Base-by-base conservation (phyloP, 148 eudicot genomes). In the Rhododendron vialii region DNA sequence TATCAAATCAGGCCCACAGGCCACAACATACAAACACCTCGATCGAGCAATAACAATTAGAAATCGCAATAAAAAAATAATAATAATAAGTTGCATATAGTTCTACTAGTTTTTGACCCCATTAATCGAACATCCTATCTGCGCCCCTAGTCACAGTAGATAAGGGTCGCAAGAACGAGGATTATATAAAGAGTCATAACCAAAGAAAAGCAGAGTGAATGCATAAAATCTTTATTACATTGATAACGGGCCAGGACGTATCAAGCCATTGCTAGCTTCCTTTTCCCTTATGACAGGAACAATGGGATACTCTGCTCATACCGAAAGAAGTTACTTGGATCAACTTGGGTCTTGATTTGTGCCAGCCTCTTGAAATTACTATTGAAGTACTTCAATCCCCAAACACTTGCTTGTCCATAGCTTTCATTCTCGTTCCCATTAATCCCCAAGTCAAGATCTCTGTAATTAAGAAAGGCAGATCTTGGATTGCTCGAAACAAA, bases 371-470 rank as follows among this genome's bases (percentile, higher is more conserved):
- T 75, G 47, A 75, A 91, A 81, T 91, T 91, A 14, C n/a, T 43
- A 80, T 84, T 87, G 59, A 89, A 89, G 35, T 88, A 91, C 79
- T 88, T 89, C 2, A 86, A 10, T 43, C 91, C 91, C 78, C 85
- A 88, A 78, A 7, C 43, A 36, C 82, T 82, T 78, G 55, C 82
- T 61, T 85, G 57, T 13, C 73, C 76, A 24, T 79, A 82, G 6
- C 81, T 83, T 13, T 26, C 41, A 10, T 79, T 35, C 1, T 85
- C 86, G 30, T 88, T 59, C 45, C 87, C 78, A 82, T 88, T 91
- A 45, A 88, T 71, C 8, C 92, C 92, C 33, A 86, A 74, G 47
- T 91, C 92, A 50, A 89, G 88, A 83, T 91, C 91, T 35, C 91
- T 87, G 81, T 91, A 91, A 76, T 89, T 91, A 20, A 86, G 78